Evolutionary conservation across 2,329 filamentous ascomycete genomes (phyloP).

Genomic region (Claviceps capensis): DNA sequence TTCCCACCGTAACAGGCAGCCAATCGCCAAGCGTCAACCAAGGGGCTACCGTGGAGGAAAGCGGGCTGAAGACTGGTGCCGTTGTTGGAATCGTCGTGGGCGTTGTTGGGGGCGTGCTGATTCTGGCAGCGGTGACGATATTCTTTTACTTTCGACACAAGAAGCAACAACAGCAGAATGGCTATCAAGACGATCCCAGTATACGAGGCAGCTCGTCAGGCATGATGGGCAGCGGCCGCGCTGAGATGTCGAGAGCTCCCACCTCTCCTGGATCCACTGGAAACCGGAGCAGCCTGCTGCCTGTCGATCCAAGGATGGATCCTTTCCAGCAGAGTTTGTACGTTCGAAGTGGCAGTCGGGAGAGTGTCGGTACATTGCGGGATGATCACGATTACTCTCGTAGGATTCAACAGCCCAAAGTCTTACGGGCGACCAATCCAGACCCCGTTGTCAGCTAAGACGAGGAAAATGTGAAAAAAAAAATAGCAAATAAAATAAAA

Average conservation of each 20-base stretch:
- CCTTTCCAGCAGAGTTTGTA: slow-evolving; percentile 46
- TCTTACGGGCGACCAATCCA: slow-evolving; percentile 50
- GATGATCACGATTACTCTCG: slow-evolving; percentile 55
- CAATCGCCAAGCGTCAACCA: slow-evolving; percentile 8
- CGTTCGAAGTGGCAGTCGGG: slow-evolving; percentile 42
- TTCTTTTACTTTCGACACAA: slow-evolving; percentile 33
- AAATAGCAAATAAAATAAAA: background rate
- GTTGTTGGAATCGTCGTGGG: slow-evolving; percentile 41
- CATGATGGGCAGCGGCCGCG: slow-evolving; percentile 29
- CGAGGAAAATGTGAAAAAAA: background rate
- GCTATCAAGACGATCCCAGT: slow-evolving; percentile 30
- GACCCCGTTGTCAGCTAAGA: slow-evolving; percentile 27
- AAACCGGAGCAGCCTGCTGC: slow-evolving; percentile 39
- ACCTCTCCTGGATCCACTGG: slow-evolving; percentile 23
- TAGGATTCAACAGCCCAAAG: slow-evolving; percentile 39
- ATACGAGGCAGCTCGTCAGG: slow-evolving; percentile 37
- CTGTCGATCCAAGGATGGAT: slow-evolving; percentile 50
- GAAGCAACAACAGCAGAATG: slow-evolving; percentile 28
- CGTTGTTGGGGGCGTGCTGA: slow-evolving; percentile 29
- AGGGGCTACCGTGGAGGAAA: slow-evolving; percentile 9
- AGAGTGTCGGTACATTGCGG: slow-evolving; percentile 49
- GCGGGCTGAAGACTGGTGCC: slow-evolving; percentile 29
- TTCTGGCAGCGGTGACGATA: slow-evolving; percentile 21
- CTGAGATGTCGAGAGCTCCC: slow-evolving; percentile 26
- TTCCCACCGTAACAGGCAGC: slow-evolving; percentile 23